These are phyloP conservation scores for Neofusicoccum laricinum DNA, from an alignment of 2,329 filamentous ascomycete species.

Conservation along the genomic window DNA sequence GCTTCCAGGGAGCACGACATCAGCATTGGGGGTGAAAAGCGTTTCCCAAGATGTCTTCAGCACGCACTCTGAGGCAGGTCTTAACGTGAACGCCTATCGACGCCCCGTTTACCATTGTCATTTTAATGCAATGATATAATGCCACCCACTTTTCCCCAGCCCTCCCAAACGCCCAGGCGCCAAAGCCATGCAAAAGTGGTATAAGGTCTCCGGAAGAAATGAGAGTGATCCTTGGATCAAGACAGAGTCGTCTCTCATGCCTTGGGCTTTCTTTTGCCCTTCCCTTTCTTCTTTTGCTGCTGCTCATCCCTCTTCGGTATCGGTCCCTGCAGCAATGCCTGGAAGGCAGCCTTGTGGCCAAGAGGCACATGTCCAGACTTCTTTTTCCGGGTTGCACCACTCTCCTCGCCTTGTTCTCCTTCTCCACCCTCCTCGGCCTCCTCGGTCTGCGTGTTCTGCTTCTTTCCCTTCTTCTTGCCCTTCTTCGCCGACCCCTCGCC, in stretches of 20 bases:
- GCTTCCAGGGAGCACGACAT: no score
- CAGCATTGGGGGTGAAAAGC: no score
- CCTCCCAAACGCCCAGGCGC: neutral
- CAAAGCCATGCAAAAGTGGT: neutral
- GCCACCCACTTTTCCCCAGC: neutral
- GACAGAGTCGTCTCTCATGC: neutral
- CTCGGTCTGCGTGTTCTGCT: neutral
- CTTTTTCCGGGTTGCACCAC: neutral
- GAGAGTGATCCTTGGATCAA: neutral
- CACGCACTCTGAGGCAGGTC: no score
- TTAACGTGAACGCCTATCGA: no score
- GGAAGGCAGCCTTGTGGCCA: constrained; percentile 16
- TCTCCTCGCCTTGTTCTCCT: neutral
- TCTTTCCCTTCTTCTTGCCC: neutral
- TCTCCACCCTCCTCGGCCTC: neutral
- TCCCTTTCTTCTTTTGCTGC: constrained; percentile 2
- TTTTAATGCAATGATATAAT: no score
- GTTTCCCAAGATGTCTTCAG: no score
- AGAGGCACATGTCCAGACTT: constrained; percentile 16
- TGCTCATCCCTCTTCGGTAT: constrained; percentile 9
- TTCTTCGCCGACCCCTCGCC: neutral
- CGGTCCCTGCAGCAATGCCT: constrained; percentile 17
- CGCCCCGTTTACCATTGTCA: no score
- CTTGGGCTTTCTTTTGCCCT: constrained; percentile 10
- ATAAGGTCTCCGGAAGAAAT: neutral